Base-by-base conservation (phyloP, 805 yeast species). In the Spathaspora gorwiae region DNA sequence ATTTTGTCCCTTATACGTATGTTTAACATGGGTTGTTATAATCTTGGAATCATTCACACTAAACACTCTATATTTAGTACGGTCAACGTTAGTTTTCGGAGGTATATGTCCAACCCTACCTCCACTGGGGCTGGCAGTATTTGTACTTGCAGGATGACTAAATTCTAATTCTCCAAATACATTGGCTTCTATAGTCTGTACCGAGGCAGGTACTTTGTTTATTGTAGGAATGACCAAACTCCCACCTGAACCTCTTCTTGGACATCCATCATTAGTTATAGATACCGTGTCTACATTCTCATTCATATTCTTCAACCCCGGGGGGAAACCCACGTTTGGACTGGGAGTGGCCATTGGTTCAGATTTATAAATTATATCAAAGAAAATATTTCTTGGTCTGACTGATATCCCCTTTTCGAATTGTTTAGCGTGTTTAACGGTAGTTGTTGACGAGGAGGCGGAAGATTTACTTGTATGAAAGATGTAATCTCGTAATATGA, bases 1-100 rank as follows among this genome's bases (percentile, higher is more conserved):
- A 54, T 85, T 83, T 26, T 68, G 64, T 0, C 96, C 96, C 2
- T 68, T 72, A 57, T 88, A 89, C 54, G 84, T 83, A 54, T 79
- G 81, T 35, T 64, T 65, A 14, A 77, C 60, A 13, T 64, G 61
- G 1, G 66, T 58, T 2, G 70, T 60, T 13, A 66, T 56, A 33
- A 62, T 61, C 44, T 56, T 65, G 10, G 64, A 61, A 33, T 60
- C 54, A 43, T 55, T 63, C 13, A 65, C 58, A 35, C 66, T 61
- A 45, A 66, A 62, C 19, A 26, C 34, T 33, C 38, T 31, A 33
- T 35, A 11, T 29, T 29, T 29, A 11, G 32, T 9, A 3, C 12
- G 32, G 32, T 29, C 6, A 9, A 2, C 6, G 12, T 29, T 3
- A 9, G 9, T 29, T 6, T 11, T 11, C 2, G 40, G 26, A 40